Percentiles rank a stretch among this genome's conserved stretches.
Evolutionary conservation across 257 asterid genomes (phyloP).

Genomic region (Eucommia ulmoides): DNA sequence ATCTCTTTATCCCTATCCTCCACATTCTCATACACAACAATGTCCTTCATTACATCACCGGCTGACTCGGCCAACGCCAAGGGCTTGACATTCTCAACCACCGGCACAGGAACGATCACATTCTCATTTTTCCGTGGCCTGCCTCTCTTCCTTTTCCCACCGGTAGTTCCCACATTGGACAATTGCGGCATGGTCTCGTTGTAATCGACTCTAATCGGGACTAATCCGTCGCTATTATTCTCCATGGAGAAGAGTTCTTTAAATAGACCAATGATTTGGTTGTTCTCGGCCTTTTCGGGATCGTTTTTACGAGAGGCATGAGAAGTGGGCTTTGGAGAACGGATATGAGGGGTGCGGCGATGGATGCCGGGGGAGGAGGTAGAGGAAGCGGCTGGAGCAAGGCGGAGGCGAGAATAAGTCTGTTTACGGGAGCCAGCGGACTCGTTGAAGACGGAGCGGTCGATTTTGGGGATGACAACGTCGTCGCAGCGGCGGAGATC

Average conservation of each 20-base stretch:
- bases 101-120: not conserved
- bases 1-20: slow-evolving; percentile 35
- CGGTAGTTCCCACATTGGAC: slow-evolving; percentile 1
- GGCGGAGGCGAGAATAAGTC: slow-evolving; percentile 79
- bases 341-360: slow-evolving; percentile 68
- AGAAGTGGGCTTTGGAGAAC: slow-evolving; percentile 19
- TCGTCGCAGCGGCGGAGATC: slow-evolving; percentile 50
- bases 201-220: slow-evolving; percentile 41
- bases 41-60: slow-evolving; percentile 1
- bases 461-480: slow-evolving; percentile 58
- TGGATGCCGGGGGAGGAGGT: slow-evolving; percentile 16
- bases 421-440: slow-evolving; percentile 84
- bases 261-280: slow-evolving; percentile 37
- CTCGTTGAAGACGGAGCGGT: slow-evolving; percentile 83
- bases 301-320: slow-evolving; percentile 18
- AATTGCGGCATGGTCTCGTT: slow-evolving; percentile 15
- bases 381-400: slow-evolving; percentile 34
- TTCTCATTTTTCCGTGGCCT: slow-evolving; percentile 28
- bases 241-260: slow-evolving; percentile 41
- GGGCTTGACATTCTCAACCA: not conserved
- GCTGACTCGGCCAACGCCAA: not conserved
- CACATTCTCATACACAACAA: slow-evolving; percentile 22
- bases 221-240: slow-evolving; percentile 20
- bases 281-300: slow-evolving; percentile 36
- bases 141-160: slow-evolving; percentile 49